phyloP scores from a whole-genome alignment of 495 filamentous ascomycete genomes.

The Aspergillus ellipticus region DNA sequence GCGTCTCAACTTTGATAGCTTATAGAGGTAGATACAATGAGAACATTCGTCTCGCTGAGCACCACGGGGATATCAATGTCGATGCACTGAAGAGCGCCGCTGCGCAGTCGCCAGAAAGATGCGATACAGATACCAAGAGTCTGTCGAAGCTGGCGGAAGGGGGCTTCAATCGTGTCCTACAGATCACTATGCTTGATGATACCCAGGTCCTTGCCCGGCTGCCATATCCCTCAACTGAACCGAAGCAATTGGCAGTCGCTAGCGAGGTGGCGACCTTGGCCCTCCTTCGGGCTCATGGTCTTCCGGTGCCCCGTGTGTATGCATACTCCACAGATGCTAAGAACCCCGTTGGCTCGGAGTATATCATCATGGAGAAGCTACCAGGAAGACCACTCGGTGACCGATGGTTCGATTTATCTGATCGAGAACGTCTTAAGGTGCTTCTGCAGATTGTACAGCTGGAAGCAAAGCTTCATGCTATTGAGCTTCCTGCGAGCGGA shows the following conservation, averaged over 20 bases:
- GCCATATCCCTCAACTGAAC: slow-evolving; percentile 11
- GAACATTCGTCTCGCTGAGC: slow-evolving; percentile 8
- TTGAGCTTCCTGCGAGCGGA: slow-evolving; percentile 18
- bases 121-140: slow-evolving; percentile 3
- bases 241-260: slow-evolving; percentile 4
- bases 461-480: slow-evolving; percentile 17
- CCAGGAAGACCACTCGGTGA: slow-evolving; percentile 17
- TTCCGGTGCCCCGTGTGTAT: slow-evolving; percentile 20
- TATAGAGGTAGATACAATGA: slow-evolving; percentile 11
- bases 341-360: slow-evolving; percentile 26
- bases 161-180: slow-evolving; percentile 11
- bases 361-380: slow-evolving; percentile 30
- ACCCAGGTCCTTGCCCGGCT: slow-evolving; percentile 9
- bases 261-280: slow-evolving; percentile 11
- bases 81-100: slow-evolving; percentile 9
- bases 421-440: slow-evolving; percentile 14
- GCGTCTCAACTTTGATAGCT: slow-evolving; percentile 1
- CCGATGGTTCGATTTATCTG: slow-evolving; percentile 16
- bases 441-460: slow-evolving; percentile 19
- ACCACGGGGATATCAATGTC: background rate
- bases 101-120: slow-evolving; percentile 6
- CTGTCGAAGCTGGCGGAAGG: slow-evolving; percentile 13
- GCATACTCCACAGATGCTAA: slow-evolving; percentile 20
- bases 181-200: slow-evolving; percentile 11
- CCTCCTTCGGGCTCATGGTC: slow-evolving; percentile 7